Percentiles rank a stretch among this genome's conserved stretches.
These are phyloP conservation scores for Veloporphyrellus conicus DNA, from an alignment of 1,284 basidiomycete genomes.

Conservation along the genomic window DNA sequence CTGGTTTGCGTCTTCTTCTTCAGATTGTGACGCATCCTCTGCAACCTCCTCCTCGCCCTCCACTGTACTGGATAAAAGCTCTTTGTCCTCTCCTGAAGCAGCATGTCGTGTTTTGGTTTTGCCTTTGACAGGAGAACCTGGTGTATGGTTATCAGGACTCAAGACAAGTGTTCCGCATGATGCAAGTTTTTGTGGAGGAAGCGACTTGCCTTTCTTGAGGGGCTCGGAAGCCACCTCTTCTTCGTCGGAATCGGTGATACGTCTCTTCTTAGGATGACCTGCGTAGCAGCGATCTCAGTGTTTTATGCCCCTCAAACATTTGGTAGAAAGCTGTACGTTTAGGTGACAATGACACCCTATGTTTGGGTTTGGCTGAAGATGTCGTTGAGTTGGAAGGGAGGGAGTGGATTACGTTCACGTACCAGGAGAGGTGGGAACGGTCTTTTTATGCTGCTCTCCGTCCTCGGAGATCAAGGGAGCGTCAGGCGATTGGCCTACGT, in stretches of 20 bases:
- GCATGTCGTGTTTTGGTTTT: conserved; percentile 18
- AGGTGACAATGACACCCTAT: conserved; percentile 34
- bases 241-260: conserved; percentile 64
- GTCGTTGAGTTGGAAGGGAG: conserved; percentile 5
- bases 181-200: not conserved
- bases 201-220: not conserved
- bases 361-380: conserved; percentile 38
- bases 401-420: conserved; percentile 6
- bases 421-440: conserved; percentile 14
- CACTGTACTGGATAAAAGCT: conserved; percentile 37
- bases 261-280: conserved; percentile 51
- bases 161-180: conserved; percentile 5
- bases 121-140: conserved; percentile 15
- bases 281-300: not conserved
- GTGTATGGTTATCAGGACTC: conserved; percentile 14
- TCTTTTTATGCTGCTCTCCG: conserved; percentile 31
- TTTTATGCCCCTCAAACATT: not conserved
- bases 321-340: conserved; percentile 17
- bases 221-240: conserved; percentile 37
- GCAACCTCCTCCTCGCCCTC: conserved; percentile 56
- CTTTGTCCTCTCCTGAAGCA: conserved; percentile 39
- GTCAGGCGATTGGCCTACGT: conserved; percentile 19
- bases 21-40: conserved; percentile 35
- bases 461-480: conserved; percentile 21
- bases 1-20: conserved; percentile 48